Percentiles rank a stretch among this genome's conserved stretches.
These are phyloP conservation scores for Naegleria gruberi DNA, from an alignment of 208 protist genomes.

Conservation along the genomic window DNA sequence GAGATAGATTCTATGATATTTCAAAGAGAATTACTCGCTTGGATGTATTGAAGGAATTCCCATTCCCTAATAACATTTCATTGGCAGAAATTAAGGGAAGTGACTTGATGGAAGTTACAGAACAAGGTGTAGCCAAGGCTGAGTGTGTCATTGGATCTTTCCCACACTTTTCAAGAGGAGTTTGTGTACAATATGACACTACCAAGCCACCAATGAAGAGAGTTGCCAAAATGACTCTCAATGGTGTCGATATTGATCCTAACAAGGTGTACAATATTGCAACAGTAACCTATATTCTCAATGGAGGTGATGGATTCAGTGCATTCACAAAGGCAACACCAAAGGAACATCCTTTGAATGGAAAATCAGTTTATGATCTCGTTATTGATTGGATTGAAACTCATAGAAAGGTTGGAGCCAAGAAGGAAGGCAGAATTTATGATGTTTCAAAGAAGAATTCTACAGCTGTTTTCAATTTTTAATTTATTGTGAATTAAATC, in stretches of 20 bases:
- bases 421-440: not conserved
- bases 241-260: not conserved
- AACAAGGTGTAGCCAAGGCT: not conserved
- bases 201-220: not conserved
- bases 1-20: not conserved
- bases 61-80: not conserved
- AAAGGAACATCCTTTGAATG: not conserved
- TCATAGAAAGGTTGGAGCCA: not conserved
- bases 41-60: not conserved
- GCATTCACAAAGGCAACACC: not conserved
- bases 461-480: not conserved
- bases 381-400: not conserved
- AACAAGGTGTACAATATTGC: not conserved
- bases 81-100: not conserved
- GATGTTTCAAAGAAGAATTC: not conserved
- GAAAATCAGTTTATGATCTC: not conserved
- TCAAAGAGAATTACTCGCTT: not conserved
- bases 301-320: not conserved
- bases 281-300: not conserved
- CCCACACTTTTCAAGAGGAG: not conserved
- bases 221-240: not conserved
- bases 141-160: not conserved
- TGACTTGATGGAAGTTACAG: not conserved
- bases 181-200: not conserved
- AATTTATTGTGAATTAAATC: not conserved